Evolutionary conservation across 371 early-diverging fungal species (phyloP), one percentile per base, ranked within the genome.

Genomic region (Saksenaea oblongispora): DNA sequence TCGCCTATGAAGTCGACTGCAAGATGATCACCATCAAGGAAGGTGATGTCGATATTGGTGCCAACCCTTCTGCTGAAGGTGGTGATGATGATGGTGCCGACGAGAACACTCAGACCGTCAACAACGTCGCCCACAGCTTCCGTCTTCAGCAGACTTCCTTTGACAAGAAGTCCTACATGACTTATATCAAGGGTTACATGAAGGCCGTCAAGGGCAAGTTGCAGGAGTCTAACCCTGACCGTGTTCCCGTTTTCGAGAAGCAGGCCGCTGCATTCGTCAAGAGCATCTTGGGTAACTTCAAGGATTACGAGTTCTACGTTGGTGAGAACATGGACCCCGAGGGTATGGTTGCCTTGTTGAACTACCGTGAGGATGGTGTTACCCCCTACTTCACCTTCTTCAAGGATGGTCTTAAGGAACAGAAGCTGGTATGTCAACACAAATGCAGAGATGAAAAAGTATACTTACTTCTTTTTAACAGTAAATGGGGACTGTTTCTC

Each of bases 171-270:
- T 78, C 86, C 36, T 96, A 91, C 87, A 88, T 86, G 88, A 60
- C 74, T 73, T 95, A 97, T 88, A 90, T 95, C 75, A 95, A 96
- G 91, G 94, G 91, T 54, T 93, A 94, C 89, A 83, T 95, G 86
- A 95, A 95, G 93, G 83, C 83, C 42, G 28, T 90, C 65, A 86
- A 87, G 87, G 70, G 65, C 8, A 69, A 89, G 76, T 76, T 94
- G 58, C 39, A 71, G 59, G 87, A 83, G 66, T 71, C 65, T 68
- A 82, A 89, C 76, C 89, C 92, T 27, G 92, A 91, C 13, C 87
- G 89, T 54, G 78, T 87, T 42, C 73, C 85, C 35, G 66, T 59
- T n/a, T 95, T 94, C 70, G 88, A 94, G 82, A 74, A 79, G 70
- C 82, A 84, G 39, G 89, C 86, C 61, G 42, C 76, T 44, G 65